Evolutionary conservation across 139 green algal genomes (phyloP).

Genomic region (Coelastrella sp.): DNA sequence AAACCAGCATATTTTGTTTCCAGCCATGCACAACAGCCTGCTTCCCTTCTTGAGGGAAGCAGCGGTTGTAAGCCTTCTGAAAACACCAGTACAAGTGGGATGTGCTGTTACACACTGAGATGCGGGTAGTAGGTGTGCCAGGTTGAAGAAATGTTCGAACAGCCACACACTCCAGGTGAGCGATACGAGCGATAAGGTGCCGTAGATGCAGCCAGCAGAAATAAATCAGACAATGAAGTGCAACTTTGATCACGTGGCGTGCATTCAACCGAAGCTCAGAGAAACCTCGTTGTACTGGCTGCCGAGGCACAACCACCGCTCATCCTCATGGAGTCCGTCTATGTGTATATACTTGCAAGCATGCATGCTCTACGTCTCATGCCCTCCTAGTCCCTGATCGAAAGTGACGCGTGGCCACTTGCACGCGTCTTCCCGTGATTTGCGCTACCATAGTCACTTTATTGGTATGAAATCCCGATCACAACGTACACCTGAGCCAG

Average conservation of each 20-base stretch:
- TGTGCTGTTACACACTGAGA: too few species aligned
- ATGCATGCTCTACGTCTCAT: not conserved
- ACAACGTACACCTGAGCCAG: conserved; percentile 33
- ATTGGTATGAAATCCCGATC: conserved; percentile 10
- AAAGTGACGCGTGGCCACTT: not conserved
- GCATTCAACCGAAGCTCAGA: too few species aligned
- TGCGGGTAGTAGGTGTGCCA: not conserved
- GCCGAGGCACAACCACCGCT: too few species aligned
- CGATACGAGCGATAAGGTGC: not conserved
- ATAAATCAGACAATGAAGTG: too few species aligned
- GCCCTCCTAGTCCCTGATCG: not conserved
- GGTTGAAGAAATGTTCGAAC: not conserved
- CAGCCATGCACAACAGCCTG: conserved; percentile 24
- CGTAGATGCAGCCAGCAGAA: too few species aligned
- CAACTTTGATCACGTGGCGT: too few species aligned
- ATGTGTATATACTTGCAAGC: too few species aligned
- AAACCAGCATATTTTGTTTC: conserved; percentile 57
- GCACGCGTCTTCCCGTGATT: not conserved
- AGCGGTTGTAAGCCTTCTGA: not conserved
- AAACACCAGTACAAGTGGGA: not conserved
- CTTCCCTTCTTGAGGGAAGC: not conserved
- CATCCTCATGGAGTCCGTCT: too few species aligned
- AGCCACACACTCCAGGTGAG: not conserved
- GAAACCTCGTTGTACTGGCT: too few species aligned
- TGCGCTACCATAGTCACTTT: too few species aligned